These are phyloP conservation scores for Stentor roeselii DNA, from an alignment of 73 alveolate species.

Conservation along the genomic window DNA sequence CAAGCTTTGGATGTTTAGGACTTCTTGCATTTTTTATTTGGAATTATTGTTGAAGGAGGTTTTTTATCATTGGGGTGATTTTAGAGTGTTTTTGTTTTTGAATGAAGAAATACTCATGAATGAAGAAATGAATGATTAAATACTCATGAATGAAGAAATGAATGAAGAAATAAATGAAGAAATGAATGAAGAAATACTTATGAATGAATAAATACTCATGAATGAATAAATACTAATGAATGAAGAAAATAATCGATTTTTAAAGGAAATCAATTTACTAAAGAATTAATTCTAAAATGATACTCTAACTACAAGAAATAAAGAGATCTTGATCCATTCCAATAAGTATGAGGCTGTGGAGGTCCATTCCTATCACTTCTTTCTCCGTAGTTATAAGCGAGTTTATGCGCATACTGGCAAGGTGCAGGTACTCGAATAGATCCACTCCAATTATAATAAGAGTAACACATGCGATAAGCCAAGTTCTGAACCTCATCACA, in stretches of 20 bases:
- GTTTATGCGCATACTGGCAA: slow-evolving; percentile 86
- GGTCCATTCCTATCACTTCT: slow-evolving; percentile 26
- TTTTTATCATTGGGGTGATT: neutral
- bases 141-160: neutral
- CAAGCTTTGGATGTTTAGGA: neutral
- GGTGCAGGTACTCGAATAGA: slow-evolving; percentile 91
- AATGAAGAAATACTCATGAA: neutral
- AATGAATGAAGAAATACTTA: neutral
- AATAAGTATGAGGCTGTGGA: slow-evolving; percentile 18
- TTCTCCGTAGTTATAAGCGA: slow-evolving; percentile 78
- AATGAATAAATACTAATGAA: no score
- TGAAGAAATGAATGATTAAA: neutral
- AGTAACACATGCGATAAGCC: slow-evolving; percentile 80
- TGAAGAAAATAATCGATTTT: neutral
- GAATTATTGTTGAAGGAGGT: neutral
- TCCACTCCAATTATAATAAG: slow-evolving; percentile 93
- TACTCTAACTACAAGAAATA: neutral
- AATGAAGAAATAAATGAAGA: neutral
- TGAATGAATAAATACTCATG: neutral
- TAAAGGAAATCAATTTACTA: neutral
- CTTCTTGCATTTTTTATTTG: neutral
- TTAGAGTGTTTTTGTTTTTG: neutral
- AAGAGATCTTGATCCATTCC: neutral
- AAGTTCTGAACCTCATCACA: slow-evolving; percentile 72
- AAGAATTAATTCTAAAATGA: neutral